Evolutionary conservation across 2,329 filamentous ascomycete species (phyloP), one percentile per base, ranked within the genome.

Genomic region (Colletotrichum truncatum): DNA sequence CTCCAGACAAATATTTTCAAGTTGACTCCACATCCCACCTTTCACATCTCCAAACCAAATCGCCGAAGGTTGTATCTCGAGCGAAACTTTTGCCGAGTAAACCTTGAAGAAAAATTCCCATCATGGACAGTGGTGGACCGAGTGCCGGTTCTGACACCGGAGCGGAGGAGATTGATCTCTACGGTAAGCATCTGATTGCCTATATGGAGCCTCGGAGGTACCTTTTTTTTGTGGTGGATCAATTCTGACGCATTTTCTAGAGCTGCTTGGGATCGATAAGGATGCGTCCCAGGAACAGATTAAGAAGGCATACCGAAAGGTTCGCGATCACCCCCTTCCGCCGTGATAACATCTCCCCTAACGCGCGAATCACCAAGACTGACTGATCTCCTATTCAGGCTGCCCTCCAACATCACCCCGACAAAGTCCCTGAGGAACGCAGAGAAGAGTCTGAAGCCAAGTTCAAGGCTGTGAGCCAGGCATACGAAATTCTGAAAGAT

Each of bases 401-500:
- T 69, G 94, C 95, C 11, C 86, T 98, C 57, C 88, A 89, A 76
- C 92, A 94, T 75, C 96, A 99, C 75, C 96, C 96, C 48, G 96
- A 99, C 82, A 99, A 99, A 82, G 96, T 97, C 62, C 85, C 94
- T 71, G 93, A 95, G 79, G 89, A 92, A 26, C 89, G 94, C 75
- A 91, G 95, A 71, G 90, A 90, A 75, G 92, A 91, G 70, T 93
- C 96, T 66, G 96, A 98, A 78, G 85, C 90, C 75, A 94, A 91
- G 75, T 99, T 99, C 89, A 99, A 99, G 82, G 84, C 90, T 59
- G 91, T 97, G 63, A 94, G 92, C 66, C 91, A 97, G 81, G 96
- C 96, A 72, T 99, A 99, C 84, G 96, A 99, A 77, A 98, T 99
- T 76, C 93, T 99, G 60, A 91, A 89, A 81, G 95, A 99, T 84